These are phyloP conservation scores for Schwanniomyces pseudopolymorphus DNA, from an alignment of 805 yeast genomes.

Conservation along the genomic window DNA sequence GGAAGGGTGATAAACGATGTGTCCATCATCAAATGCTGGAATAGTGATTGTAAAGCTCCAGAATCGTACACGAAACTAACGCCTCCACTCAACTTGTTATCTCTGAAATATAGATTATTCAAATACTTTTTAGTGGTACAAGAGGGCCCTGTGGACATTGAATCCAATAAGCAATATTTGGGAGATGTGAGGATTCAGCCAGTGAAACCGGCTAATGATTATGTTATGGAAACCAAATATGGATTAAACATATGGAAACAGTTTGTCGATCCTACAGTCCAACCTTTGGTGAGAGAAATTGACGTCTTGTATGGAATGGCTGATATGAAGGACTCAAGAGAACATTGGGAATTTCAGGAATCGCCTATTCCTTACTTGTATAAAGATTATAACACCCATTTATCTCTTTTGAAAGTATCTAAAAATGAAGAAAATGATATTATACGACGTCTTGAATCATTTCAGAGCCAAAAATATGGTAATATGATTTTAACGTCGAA, in stretches of 20 bases:
- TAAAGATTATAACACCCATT: constrained; percentile 13
- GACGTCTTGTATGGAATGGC: constrained; percentile 26
- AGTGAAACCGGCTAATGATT: constrained; percentile 2
- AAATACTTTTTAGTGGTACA: constrained; percentile 4
- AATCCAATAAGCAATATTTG: constrained; percentile 1
- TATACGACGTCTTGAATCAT: constrained; percentile 6
- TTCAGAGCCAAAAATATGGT: constrained; percentile 13
- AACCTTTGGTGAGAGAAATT: constrained; percentile 19
- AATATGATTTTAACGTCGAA: constrained; percentile 14
- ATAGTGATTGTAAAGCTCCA: constrained; percentile 1
- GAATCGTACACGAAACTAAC: constrained; percentile 1
- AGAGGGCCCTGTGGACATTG: neutral
- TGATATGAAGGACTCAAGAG: constrained; percentile 28
- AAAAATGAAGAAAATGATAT: constrained; percentile 9
- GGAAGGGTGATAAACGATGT: constrained; percentile 2
- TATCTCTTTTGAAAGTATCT: constrained; percentile 21
- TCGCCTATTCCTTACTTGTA: constrained; percentile 14
- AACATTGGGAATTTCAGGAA: constrained; percentile 19
- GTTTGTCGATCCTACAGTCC: constrained; percentile 1
- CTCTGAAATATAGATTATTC: neutral
- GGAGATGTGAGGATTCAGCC: constrained; percentile 6
- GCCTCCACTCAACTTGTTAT: constrained; percentile 1
- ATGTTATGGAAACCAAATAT: neutral
- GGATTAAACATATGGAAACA: constrained; percentile 7
- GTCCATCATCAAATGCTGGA: constrained; percentile 4